These are phyloP conservation scores for Phytopythium vexans DNA, from an alignment of 352 stramenopile species.

Conservation along the genomic window DNA sequence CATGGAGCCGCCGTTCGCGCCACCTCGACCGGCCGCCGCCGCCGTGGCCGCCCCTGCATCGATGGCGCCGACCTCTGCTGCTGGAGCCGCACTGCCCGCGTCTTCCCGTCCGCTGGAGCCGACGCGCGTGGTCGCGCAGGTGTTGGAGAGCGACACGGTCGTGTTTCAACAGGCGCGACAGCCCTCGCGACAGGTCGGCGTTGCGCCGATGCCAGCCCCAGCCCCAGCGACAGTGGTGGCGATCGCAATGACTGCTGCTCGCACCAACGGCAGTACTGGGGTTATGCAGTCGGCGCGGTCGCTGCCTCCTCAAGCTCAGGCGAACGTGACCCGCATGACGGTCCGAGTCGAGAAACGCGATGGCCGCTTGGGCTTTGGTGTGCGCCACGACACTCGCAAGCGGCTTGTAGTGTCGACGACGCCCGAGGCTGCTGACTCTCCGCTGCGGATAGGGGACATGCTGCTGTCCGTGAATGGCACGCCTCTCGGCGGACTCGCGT, in stretches of 20 bases:
- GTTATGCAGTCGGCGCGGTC: background rate
- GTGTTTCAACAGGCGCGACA: constrained; percentile 62
- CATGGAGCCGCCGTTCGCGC: no score
- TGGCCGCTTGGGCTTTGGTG: constrained; percentile 61
- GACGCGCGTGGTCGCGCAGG: no score
- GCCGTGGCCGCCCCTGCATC: no score
- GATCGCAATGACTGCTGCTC: background rate
- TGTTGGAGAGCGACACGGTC: constrained; percentile 50
- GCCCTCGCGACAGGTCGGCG: constrained; percentile 24
- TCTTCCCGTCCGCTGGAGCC: no score
- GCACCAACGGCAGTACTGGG: background rate
- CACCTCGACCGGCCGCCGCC: no score
- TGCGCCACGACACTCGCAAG: constrained; percentile 54
- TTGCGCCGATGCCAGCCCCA: constrained; percentile 12
- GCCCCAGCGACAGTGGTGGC: background rate
- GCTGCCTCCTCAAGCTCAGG: no score
- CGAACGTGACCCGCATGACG: constrained; percentile 19
- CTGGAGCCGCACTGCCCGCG: no score
- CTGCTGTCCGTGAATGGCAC: constrained; percentile 67
- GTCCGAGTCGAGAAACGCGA: constrained; percentile 49
- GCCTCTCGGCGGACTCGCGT: constrained; percentile 43
- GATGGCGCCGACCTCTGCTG: no score
- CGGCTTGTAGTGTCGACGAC: constrained; percentile 59
- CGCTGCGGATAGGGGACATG: constrained; percentile 55
- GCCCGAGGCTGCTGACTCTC: constrained; percentile 26